Evolutionary conservation across 768 basidiomycete genomes (phyloP), one percentile per base, ranked within the genome.

Genomic region (Thelephora ganbajun): DNA sequence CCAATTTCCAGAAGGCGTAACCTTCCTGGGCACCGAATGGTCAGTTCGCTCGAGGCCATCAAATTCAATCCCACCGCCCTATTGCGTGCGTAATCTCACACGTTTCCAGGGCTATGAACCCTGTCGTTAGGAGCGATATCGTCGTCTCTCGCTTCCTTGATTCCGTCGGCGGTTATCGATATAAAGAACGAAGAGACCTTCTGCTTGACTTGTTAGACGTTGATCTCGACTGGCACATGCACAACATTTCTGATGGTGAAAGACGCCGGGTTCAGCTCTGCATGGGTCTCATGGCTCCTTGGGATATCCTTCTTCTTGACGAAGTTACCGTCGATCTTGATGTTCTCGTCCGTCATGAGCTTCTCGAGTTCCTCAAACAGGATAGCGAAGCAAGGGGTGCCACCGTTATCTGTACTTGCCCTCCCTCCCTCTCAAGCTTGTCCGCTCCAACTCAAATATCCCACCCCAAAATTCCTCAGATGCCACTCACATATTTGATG

Each of bases 311-410:
- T 1, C 70, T 99, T 2, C 74, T 99, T 14, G 94, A 99, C 58
- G 96, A 99, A 71, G 93, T 94, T 47, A 98, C 94, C 1, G 94
- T 98, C 16, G 96, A 99, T 62, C 70, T 99, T 12, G 96, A 99
- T 57, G 93, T 97, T 13, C 75, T 97, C 35, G 96, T 99, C 39
- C 81, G 96, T 44, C 77, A 87, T 47, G 84, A 92, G 51, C 71
- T 99, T n/a, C 75, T 99, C 54, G 73, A 65, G 7, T 98, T 96
- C 67, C 76, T 99, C 44, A 82, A 81, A 53, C 63, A 73, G 12
- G 96, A 99, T 57, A 86, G 86, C 53, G 74, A 83, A 51, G 59
- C 65, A 3, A 77, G 96, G 33, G 76, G 77, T 1, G 87, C 93
- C 11, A 96, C 94, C 11, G 83, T 98, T 48, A 64, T 99, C 46